Evolutionary conservation across 2,329 filamentous ascomycete species (phyloP).

Genomic region (Atkinsonella hypoxylon): DNA sequence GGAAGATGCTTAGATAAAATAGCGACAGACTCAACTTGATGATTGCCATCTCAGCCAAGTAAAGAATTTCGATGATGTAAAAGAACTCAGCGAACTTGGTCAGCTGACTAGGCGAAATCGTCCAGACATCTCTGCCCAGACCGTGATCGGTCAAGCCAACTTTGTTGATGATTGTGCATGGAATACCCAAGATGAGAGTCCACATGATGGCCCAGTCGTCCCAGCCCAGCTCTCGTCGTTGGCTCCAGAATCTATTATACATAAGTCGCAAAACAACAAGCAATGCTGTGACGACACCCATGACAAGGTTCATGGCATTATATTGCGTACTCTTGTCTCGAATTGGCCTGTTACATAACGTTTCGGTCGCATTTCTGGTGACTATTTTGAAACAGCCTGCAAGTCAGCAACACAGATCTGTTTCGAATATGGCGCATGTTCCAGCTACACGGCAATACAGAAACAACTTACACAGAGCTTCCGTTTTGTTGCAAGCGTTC

Average conservation of each 20-base stretch:
- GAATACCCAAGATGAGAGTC: slow-evolving; percentile 12
- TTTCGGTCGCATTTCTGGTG: slow-evolving; percentile 3
- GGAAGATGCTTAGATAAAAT: slow-evolving; percentile 32
- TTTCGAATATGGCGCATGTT: too few species aligned
- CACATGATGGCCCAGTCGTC: slow-evolving; percentile 19
- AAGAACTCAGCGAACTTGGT: slow-evolving; percentile 17
- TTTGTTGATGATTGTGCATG: slow-evolving; percentile 13
- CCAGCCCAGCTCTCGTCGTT: slow-evolving; percentile 17
- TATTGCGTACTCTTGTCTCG: slow-evolving; percentile 2
- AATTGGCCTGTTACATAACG: slow-evolving; percentile 2
- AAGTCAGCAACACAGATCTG: background rate
- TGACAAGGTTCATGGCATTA: slow-evolving; percentile 7
- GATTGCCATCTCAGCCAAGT: slow-evolving; percentile 16
- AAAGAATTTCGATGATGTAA: slow-evolving; percentile 24
- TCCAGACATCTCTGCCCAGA: slow-evolving; percentile 24
- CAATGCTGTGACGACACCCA: slow-evolving; percentile 10
- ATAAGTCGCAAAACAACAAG: slow-evolving; percentile 10
- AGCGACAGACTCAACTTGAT: slow-evolving; percentile 29
- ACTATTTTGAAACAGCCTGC: background rate
- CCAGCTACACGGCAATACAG: background rate
- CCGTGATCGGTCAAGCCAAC: slow-evolving; percentile 15
- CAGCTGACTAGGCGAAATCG: slow-evolving; percentile 13
- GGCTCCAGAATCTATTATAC: slow-evolving; percentile 17
- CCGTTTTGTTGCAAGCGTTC: slow-evolving; percentile 11
- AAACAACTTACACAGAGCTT: slow-evolving; percentile 15